Percentiles rank a stretch among this genome's conserved stretches.
Evolutionary conservation across 768 basidiomycete genomes (phyloP).

Genomic region (Naganishia vishniacii): DNA sequence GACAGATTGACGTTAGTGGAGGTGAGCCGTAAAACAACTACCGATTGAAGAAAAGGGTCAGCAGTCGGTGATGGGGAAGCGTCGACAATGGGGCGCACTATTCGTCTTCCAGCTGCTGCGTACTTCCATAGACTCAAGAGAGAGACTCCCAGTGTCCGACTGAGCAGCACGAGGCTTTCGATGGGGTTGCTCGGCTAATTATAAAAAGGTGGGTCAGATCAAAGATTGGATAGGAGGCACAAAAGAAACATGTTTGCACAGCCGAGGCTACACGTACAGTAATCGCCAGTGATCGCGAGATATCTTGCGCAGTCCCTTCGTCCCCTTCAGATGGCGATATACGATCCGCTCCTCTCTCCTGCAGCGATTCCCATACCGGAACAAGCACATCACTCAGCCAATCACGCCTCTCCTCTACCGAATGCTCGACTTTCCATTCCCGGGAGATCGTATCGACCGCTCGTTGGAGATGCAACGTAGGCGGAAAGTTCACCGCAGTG

Average conservation of each 20-base stretch:
- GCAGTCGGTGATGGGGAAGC: background rate
- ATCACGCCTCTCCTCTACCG: background rate
- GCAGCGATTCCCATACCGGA: constrained; percentile 7
- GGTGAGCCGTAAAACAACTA: constrained; percentile 44
- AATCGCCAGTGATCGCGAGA: background rate
- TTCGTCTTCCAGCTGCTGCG: constrained; percentile 35
- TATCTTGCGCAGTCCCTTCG: background rate
- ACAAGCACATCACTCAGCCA: constrained; percentile 12
- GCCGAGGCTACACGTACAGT: background rate
- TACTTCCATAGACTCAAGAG: constrained; percentile 41
- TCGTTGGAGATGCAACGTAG: background rate
- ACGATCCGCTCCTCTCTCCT: background rate
- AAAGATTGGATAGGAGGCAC: too few species aligned
- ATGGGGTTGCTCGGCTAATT: constrained; percentile 36
- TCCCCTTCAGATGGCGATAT: background rate
- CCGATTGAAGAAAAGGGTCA: background rate
- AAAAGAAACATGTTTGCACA: too few species aligned
- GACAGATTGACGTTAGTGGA: constrained; percentile 38
- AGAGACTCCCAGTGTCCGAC: constrained; percentile 37
- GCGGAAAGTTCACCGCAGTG: background rate
- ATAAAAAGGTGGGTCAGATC: background rate
- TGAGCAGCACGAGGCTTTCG: constrained; percentile 34
- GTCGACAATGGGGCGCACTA: constrained; percentile 33
- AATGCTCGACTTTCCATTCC: constrained; percentile 5
- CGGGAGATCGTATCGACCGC: constrained; percentile 9